phyloP scores from a whole-genome alignment of 129 eudicot species.

The Flaveria sonorensis region DNA sequence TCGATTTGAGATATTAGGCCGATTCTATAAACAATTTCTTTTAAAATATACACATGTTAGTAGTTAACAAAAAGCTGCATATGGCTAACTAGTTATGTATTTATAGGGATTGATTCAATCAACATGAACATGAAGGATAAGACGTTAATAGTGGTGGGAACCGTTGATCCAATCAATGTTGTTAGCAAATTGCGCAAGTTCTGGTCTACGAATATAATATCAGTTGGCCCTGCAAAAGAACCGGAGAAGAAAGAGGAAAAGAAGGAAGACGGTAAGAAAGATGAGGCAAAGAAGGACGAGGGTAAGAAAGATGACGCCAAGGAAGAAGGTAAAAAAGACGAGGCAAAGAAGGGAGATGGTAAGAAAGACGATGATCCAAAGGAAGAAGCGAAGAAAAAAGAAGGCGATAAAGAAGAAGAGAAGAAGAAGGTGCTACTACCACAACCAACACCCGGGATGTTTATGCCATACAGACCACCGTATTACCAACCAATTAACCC shows the following conservation, averaged over 20 bases:
- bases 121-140: constrained; percentile 46
- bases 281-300: constrained; percentile 24
- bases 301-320: constrained; percentile 25
- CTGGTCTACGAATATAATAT: constrained; percentile 37
- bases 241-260: constrained; percentile 37
- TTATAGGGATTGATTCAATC: constrained; percentile 47
- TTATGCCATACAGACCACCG: constrained; percentile 39
- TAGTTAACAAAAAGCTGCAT: neutral
- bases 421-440: constrained; percentile 18
- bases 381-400: constrained; percentile 34
- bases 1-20: neutral
- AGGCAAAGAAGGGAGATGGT: constrained; percentile 11
- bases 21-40: neutral
- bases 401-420: constrained; percentile 33
- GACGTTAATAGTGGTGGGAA: constrained; percentile 43
- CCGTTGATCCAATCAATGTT: constrained; percentile 44
- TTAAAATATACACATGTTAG: neutral
- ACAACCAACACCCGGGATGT: constrained; percentile 18
- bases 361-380: constrained; percentile 23
- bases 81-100: neutral
- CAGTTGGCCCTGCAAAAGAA: constrained; percentile 51
- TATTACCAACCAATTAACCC: constrained; percentile 36
- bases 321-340: constrained; percentile 33
- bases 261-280: constrained; percentile 32
- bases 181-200: constrained; percentile 43